Percentiles rank a stretch among this genome's conserved stretches.
Conservation (phyloP, 1,284 basidiomycete species). For the Moesziomyces antarcticus region DNA sequence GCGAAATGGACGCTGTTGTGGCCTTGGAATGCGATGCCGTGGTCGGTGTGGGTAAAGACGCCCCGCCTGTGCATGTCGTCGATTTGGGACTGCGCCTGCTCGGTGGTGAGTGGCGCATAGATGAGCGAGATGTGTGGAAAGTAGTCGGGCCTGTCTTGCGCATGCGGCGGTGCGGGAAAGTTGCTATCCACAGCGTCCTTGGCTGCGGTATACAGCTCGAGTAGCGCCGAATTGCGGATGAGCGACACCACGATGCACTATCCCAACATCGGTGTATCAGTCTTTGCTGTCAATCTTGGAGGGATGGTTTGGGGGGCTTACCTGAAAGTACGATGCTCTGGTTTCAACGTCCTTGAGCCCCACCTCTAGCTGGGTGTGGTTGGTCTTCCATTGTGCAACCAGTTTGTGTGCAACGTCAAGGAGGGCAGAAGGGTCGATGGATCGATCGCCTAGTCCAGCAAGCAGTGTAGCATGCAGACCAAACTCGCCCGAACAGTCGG, state of each 20-base stretch:
- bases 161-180: slow-evolving; percentile 15
- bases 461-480: slow-evolving; percentile 31
- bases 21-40: slow-evolving; percentile 6
- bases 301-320: background rate
- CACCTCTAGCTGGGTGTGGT: background rate
- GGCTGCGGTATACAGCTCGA: slow-evolving; percentile 13
- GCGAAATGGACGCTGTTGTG: slow-evolving; percentile 7
- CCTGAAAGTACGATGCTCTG: background rate
- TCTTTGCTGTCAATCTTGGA: no score
- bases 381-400: slow-evolving; percentile 3
- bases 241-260: background rate
- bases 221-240: background rate
- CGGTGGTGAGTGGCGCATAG: slow-evolving; percentile 19
- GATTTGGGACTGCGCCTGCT: slow-evolving; percentile 26
- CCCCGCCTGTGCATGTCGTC: slow-evolving; percentile 6
- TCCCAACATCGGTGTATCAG: no score
- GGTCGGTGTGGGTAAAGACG: background rate
- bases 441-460: slow-evolving; percentile 21
- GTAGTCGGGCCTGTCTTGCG: slow-evolving; percentile 9
- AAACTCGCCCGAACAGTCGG: slow-evolving; percentile 13
- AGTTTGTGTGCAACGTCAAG: slow-evolving; percentile 1
- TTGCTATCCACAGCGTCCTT: background rate
- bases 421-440: background rate
- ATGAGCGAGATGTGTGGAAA: slow-evolving; percentile 47
- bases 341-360: background rate